Conservation (phyloP, 148 eudicot species). For the Cornus florida region DNA sequence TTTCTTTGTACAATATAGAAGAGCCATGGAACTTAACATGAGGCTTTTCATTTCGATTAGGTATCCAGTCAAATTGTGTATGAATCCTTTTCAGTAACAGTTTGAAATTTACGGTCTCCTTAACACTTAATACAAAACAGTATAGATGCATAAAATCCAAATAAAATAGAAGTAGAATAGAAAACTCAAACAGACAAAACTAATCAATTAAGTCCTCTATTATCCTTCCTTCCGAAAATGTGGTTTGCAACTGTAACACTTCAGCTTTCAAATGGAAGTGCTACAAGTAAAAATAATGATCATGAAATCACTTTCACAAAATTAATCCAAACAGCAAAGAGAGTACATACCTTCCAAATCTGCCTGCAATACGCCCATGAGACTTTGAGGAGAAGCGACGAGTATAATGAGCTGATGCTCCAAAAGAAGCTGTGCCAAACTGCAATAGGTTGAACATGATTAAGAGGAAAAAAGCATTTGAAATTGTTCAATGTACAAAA, state of each 20-base stretch:
- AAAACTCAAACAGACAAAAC: not conserved
- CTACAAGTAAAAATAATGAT: not conserved
- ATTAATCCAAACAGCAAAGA: not conserved
- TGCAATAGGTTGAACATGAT: constrained; percentile 30
- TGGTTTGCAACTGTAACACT: not conserved
- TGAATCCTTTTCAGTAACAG: not conserved
- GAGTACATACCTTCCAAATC: constrained; percentile 71
- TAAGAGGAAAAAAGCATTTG: not conserved
- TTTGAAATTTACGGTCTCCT: not conserved
- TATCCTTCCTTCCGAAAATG: not conserved
- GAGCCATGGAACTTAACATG: too few species aligned
- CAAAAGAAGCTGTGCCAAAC: constrained; percentile 79
- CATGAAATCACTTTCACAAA: not conserved
- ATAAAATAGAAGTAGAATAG: not conserved
- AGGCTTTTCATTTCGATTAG: not conserved
- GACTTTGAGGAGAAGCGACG: constrained; percentile 83
- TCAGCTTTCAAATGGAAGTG: not conserved
- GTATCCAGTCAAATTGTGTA: not conserved
- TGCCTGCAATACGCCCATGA: constrained; percentile 86
- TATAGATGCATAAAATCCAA: not conserved
- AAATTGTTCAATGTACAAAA: not conserved
- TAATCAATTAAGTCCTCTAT: not conserved
- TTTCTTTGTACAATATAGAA: not conserved
- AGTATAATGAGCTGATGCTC: constrained; percentile 82
- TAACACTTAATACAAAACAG: not conserved